Percentiles rank a stretch among this genome's conserved stretches.
phyloP scores from a whole-genome alignment of 2,329 filamentous ascomycete genomes.

The Venturia nashicola region DNA sequence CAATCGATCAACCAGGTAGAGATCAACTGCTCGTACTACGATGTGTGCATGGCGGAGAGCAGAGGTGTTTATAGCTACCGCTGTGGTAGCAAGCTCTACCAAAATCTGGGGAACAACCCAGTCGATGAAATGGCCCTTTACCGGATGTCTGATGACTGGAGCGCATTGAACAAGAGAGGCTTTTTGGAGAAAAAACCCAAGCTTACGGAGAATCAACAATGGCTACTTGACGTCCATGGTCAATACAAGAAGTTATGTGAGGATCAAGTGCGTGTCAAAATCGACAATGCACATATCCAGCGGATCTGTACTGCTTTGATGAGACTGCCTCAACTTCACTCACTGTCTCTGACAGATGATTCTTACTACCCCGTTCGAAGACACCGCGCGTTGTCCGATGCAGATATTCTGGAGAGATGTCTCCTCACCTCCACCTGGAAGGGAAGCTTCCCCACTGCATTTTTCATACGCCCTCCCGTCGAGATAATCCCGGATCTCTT shows the following conservation, averaged over 20 bases:
- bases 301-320: background rate
- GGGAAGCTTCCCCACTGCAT: background rate
- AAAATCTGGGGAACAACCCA: background rate
- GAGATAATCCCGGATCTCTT: background rate
- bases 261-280: background rate
- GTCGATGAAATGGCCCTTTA: background rate
- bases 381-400: background rate
- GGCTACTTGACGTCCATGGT: background rate
- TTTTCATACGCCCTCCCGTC: background rate
- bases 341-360: background rate
- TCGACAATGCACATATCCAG: background rate
- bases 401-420: background rate
- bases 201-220: background rate
- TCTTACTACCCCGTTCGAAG: background rate
- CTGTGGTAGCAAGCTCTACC: background rate
- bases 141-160: background rate
- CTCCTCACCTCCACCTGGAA: background rate
- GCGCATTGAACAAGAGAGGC: background rate
- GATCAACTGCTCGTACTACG: background rate
- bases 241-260: background rate
- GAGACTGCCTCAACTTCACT: background rate
- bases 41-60: background rate
- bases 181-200: background rate
- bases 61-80: background rate
- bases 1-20: background rate